Base-by-base conservation (phyloP, 495 filamentous ascomycete species). In the Daldinia bambusicola region DNA sequence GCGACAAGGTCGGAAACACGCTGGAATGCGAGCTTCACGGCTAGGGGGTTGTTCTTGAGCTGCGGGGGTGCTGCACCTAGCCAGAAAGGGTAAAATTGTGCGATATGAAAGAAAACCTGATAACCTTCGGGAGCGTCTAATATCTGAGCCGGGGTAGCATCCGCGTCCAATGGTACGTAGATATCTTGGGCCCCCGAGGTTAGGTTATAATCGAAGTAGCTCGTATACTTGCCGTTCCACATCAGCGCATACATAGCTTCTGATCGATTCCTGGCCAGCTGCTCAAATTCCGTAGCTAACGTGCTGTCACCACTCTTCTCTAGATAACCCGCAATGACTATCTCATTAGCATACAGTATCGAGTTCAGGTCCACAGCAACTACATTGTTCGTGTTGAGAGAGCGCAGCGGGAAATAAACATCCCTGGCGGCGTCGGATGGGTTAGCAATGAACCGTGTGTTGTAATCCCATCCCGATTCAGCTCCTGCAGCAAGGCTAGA, bases 121-220 rank as follows among this genome's bases (percentile, higher is more conserved):
- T 79, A 52, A 22, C 80, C 82, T 9, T 77, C 63, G 8, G 81
- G 83, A 5, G 81, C 79, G 38, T 69, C 65, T 2, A 55, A 60
- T 14, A 32, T 70, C 45, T 83, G 78, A n/a, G 69, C 55, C 16
- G 67, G 4, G 20, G 76, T 77, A 7, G 78, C 59, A 55, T 83
- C 79, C 1, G 52, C 20, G 58, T 85, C 81, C 31, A 73, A 69
- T 13, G 80, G 80, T 20, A 83, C 64, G 62, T 77, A 84, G 26
- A 79, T 36, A 51, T 78, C 77, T 48, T 84, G 83, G 4, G 80
- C 69, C 40, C 48, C 67, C 9, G 74, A 79, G 9, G 83, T 85
- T 20, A 85, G 55, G 75, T 85, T 85, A 75, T 82, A 85, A 75
- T 85, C 83, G 67, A 85, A 85, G 70, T 82, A 85, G 43, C 81